Percentiles rank a stretch among this genome's conserved stretches.
Evolutionary conservation across 768 basidiomycete genomes (phyloP).

Genomic region (Phallus indusiatus): DNA sequence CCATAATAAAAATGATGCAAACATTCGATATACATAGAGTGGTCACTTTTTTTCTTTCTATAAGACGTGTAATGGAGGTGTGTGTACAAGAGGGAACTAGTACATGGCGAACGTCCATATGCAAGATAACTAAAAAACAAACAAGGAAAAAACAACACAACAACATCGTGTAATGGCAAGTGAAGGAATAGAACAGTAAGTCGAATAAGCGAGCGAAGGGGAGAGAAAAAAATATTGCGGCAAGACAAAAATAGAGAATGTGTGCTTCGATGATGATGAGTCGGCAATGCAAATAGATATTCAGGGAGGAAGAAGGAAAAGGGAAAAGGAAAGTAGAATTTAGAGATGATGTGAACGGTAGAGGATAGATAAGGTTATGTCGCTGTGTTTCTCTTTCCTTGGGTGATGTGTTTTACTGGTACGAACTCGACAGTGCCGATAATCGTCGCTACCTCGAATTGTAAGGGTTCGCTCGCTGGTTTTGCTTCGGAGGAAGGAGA

Average conservation of each 20-base stretch:
- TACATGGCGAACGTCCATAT: constrained; percentile 3
- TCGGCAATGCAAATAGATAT: neutral
- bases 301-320: neutral
- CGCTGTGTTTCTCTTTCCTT: neutral
- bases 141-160: neutral
- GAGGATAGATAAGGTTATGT: neutral
- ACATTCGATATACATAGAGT: neutral
- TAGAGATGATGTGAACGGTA: neutral
- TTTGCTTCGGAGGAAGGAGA: neutral
- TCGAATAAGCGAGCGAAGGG: neutral
- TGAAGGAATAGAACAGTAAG: neutral
- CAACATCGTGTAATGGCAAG: neutral
- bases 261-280: neutral
- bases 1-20: neutral
- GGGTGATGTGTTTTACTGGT: neutral
- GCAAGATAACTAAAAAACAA: constrained; percentile 1
- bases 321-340: neutral
- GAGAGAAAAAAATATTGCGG: neutral
- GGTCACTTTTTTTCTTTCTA: neutral
- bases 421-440: neutral
- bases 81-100: neutral
- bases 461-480: neutral
- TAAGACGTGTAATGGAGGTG: neutral
- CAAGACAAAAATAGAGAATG: neutral
- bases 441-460: neutral